Base-by-base conservation (phyloP, 306 rosid genomes). In the Acacia confusa region DNA sequence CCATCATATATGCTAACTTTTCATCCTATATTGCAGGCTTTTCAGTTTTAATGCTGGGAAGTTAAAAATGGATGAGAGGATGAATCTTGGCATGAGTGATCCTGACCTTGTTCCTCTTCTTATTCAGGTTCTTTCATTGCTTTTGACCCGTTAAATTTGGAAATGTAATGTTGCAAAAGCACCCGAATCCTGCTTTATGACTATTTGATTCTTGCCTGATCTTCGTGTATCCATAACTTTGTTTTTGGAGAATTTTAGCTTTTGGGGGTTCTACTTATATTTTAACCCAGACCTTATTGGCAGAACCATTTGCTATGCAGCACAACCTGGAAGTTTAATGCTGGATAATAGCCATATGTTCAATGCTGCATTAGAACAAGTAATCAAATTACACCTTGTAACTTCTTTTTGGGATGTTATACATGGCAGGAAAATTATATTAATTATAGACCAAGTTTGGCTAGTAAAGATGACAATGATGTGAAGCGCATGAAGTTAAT, bases 51-150 rank as follows among this genome's bases (percentile, higher is more conserved):
- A 93, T 75, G 88, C 88, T 24, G 91, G 96, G 77, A 95, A 89
- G 90, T 84, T 95, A 84, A 91, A 81, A 84, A 93, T 93, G 98
- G 99, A 93, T 45, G 96, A 95, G 84, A 88, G 91, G 79, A 81
- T 93, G 27, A 87, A 79, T 84, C 94, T 95, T 48, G 88, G 98
- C 88, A 95, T 95, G 99, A 93, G 98, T 86, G 99, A 93, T 85
- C 92, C 90, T 50, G 99, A 95, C 90, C 87, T 95, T 74, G 94
- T 93, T 87, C 98, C 98, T 82, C 98, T 95, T 73, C 81, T 95
- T 60, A 76, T 95, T 81, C 99, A 93, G 98, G 99, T 95, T 81
- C 66, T 60, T 77, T 79, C 44, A 60, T 66, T 71, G 55, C 68
- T 76, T 70, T 74, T 52, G 30, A 50, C 6, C 57, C 12, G n/a